A percentile compares a stretch with the other conserved stretches of the same genome.
Conservation (phyloP, 2,329 filamentous ascomycete species). For the Fusarium sp. region DNA sequence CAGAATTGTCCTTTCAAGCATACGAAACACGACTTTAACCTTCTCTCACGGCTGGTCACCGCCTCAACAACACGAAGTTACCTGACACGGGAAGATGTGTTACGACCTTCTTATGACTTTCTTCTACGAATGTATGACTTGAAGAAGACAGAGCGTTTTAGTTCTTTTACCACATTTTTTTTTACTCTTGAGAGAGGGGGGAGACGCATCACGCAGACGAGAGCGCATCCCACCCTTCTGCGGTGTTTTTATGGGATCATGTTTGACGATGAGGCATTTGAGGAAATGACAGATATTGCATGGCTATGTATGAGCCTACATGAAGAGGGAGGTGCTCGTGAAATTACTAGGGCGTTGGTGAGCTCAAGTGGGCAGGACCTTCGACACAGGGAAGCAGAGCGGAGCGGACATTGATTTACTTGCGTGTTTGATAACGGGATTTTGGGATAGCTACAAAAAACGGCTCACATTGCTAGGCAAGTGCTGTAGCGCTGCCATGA, state of each 20-base stretch:
- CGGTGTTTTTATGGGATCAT: constrained; percentile 44
- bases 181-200: constrained; percentile 24
- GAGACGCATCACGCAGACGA: constrained; percentile 39
- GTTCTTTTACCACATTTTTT: constrained; percentile 43
- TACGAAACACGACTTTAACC: constrained; percentile 40
- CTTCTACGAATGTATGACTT: constrained; percentile 56
- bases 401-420: constrained; percentile 34
- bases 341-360: constrained; percentile 43
- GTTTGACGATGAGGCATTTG: constrained; percentile 46
- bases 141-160: constrained; percentile 50
- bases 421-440: constrained; percentile 36
- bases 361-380: constrained; percentile 46
- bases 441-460: constrained; percentile 43
- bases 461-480: constrained; percentile 36
- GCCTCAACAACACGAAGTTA: constrained; percentile 46
- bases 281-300: constrained; percentile 42
- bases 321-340: constrained; percentile 40
- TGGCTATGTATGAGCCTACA: constrained; percentile 38
- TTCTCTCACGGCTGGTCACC: constrained; percentile 49
- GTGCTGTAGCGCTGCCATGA: constrained; percentile 38
- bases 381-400: constrained; percentile 31
- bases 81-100: constrained; percentile 48
- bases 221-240: constrained; percentile 35
- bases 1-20: constrained; percentile 41
- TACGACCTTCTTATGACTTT: constrained; percentile 52